These are phyloP conservation scores for Zasmidium cellare DNA, from an alignment of 2,329 filamentous ascomycete species.

Conservation along the genomic window DNA sequence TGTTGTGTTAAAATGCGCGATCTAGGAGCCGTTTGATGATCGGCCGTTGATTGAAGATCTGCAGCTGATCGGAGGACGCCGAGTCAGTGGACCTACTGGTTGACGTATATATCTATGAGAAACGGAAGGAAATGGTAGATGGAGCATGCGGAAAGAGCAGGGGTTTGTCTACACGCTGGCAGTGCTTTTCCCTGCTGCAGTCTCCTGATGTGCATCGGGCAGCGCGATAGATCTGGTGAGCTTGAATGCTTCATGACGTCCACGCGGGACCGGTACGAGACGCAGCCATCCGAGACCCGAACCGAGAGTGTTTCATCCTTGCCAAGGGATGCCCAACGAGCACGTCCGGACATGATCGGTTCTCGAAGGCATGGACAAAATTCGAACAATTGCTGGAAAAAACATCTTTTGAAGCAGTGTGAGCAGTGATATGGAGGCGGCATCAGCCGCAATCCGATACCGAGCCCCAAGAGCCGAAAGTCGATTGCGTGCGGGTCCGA, in stretches of 20 bases:
- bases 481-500: too few relatives aligned
- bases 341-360: too few relatives aligned
- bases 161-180: neutral
- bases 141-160: neutral
- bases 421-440: too few relatives aligned
- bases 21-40: constrained; percentile 3
- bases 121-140: neutral
- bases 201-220: neutral
- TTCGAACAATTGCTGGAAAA: too few relatives aligned
- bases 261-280: neutral
- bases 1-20: neutral
- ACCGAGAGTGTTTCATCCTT: neutral
- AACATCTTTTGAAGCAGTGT: too few relatives aligned
- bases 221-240: neutral
- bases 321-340: neutral
- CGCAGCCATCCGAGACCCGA: neutral
- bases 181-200: neutral
- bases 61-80: neutral
- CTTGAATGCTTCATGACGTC: neutral
- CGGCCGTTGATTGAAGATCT: neutral
- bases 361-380: too few relatives aligned
- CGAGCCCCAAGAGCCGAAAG: too few relatives aligned
- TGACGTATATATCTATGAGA: neutral
- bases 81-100: neutral
- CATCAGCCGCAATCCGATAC: too few relatives aligned